Evolutionary conservation across 371 early-diverging fungal genomes (phyloP).

Genomic region (Syncephalastrum racemosum): DNA sequence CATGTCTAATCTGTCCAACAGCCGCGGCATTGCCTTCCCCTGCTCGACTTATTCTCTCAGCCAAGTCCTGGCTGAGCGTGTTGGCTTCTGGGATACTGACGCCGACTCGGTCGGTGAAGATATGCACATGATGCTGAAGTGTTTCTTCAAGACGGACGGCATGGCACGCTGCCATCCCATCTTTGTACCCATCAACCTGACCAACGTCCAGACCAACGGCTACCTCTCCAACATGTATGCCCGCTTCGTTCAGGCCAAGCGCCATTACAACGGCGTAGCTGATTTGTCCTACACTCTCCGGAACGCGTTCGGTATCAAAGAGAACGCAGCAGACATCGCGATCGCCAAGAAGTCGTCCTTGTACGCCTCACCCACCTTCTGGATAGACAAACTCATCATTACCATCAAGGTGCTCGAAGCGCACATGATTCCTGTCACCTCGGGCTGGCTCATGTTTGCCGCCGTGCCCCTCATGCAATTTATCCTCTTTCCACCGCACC

Average conservation of each 20-base stretch:
- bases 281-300: slow-evolving; percentile 56
- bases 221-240: slow-evolving; percentile 58
- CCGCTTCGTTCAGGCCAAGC: slow-evolving; percentile 69
- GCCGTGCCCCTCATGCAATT: slow-evolving; percentile 57
- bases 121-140: slow-evolving; percentile 85
- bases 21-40: slow-evolving; percentile 67
- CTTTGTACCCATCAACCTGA: slow-evolving; percentile 72
- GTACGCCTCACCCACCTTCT: slow-evolving; percentile 38
- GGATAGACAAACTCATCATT: slow-evolving; percentile 48
- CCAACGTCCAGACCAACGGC: slow-evolving; percentile 72
- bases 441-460: slow-evolving; percentile 61
- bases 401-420: slow-evolving; percentile 51
- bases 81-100: slow-evolving; percentile 79
- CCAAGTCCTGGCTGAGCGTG: slow-evolving; percentile 66
- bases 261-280: slow-evolving; percentile 65
- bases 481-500: slow-evolving; percentile 44
- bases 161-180: slow-evolving; percentile 61
- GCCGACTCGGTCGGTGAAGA: slow-evolving; percentile 83
- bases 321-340: background rate
- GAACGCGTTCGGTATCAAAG: slow-evolving; percentile 15
- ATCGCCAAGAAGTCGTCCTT: slow-evolving; percentile 34
- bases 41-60: slow-evolving; percentile 77
- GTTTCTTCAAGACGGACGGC: slow-evolving; percentile 74
- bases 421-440: slow-evolving; percentile 53
- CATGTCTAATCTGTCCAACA: slow-evolving; percentile 75